Percentiles rank a stretch among this genome's conserved stretches.
phyloP scores from a whole-genome alignment of 2,329 filamentous ascomycete genomes.

The Sclerotinia borealis region DNA sequence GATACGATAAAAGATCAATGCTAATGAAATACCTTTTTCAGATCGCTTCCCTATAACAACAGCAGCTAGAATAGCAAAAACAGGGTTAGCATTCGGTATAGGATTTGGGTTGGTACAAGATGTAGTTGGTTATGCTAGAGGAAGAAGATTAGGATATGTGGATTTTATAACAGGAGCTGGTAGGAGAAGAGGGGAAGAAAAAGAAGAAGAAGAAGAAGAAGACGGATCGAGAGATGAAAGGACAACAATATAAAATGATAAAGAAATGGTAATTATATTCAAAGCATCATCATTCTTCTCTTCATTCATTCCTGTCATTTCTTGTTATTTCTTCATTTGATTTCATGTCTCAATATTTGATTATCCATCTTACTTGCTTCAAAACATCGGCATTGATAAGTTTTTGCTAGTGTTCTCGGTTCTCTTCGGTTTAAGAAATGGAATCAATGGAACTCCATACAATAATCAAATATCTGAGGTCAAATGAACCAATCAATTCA shows the following conservation, averaged over 20 bases:
- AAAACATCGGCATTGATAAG: not conserved
- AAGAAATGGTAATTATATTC: not conserved
- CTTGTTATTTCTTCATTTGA: not conserved
- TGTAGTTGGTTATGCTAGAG: conserved; percentile 59
- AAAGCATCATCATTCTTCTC: not conserved
- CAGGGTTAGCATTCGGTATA: conserved; percentile 72
- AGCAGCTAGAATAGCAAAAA: conserved; percentile 69
- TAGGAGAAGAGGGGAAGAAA: conserved; percentile 20
- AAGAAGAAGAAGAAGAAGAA: not conserved
- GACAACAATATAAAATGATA: not conserved
- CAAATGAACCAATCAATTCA: not conserved
- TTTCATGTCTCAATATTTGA: not conserved
- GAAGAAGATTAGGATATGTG: conserved; percentile 68
- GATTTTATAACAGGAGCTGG: conserved; percentile 53
- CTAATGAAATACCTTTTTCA: conserved; percentile 35
- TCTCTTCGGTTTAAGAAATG: not conserved
- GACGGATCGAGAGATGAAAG: not conserved
- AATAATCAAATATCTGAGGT: not conserved
- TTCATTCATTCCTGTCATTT: not conserved
- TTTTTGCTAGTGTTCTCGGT: not conserved
- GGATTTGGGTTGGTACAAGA: conserved; percentile 80
- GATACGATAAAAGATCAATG: not conserved
- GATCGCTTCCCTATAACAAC: conserved; percentile 75
- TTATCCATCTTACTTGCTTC: too few species aligned
- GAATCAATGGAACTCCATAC: too few species aligned